Evolutionary conservation across 352 stramenopile genomes (phyloP), one percentile per base, ranked within the genome.

Genomic region (Globisporangium echinulatum): DNA sequence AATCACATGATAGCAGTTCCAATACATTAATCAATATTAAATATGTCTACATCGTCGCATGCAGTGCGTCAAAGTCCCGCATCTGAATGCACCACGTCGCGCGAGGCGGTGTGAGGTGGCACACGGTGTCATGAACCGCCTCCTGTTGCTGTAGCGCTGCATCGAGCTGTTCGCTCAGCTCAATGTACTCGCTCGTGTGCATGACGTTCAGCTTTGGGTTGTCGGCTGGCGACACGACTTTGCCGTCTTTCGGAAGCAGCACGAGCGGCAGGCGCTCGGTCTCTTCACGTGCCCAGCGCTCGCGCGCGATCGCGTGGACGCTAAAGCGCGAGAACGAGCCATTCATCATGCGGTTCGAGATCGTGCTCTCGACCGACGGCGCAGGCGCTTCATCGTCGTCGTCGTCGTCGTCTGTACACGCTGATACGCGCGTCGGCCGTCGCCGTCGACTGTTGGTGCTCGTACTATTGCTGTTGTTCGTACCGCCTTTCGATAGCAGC

Each of bases 1-100:
- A 33, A 33, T 33, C 25, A 33, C 25, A 3, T 2, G 2, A 33
- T 33, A 33, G 25, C 25, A 33, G 25, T 33, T 33, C 25, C 25
- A 33, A 33, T 33, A 33, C 25, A 33, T 33, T 33, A 33, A 33
- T 33, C 25, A 33, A 33, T 33, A 33, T 33, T 33, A 33, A 33
- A 33, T 33, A 33, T 33, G 25, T 33, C 25, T 33, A 33, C 25
- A 33, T 33, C 25, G 25, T 33, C 25, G 25, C 25, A 33, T 85
- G 67, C 37, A 86, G 69, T 37, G 56, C 68, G 39, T 92, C 82
- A 49, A 92, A 87, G 71, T 84, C 61, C 40, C 84, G 80, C 76
- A 88, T 92, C 59, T 92, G 83, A 62, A 92, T 90, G 73, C 76
- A 77, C 83, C 83, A 92, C 37, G 83, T 92, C 5, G 83, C 89